A percentile compares a stretch with the other conserved stretches of the same genome.
Evolutionary conservation across 2,329 filamentous ascomycete species (phyloP).

Genomic region (Arthrobotrys musiformis): DNA sequence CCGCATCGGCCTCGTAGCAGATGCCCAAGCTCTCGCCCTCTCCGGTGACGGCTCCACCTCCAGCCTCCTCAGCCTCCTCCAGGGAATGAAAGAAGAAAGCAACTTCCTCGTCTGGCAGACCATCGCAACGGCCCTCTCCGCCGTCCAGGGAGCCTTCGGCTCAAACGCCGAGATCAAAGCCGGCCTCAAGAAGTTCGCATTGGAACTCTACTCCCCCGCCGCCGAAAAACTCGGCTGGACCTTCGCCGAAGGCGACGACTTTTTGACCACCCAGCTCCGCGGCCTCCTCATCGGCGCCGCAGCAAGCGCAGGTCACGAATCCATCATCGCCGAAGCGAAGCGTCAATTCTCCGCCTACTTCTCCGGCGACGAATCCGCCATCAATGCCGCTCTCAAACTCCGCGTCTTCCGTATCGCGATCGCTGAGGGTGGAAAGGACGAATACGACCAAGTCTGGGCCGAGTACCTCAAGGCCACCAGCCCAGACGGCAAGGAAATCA

Average conservation of each 20-base stretch:
- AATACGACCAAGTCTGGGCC: constrained; percentile 79
- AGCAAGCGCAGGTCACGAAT: constrained; percentile 79
- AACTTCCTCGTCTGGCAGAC: constrained; percentile 93
- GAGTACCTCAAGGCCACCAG: constrained; percentile 85
- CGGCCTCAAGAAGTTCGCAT: constrained; percentile 79
- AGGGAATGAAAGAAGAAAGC: constrained; percentile 82
- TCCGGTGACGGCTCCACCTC: constrained; percentile 85
- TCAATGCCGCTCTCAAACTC: constrained; percentile 83
- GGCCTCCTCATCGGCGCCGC: constrained; percentile 82
- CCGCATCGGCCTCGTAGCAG: constrained; percentile 91
- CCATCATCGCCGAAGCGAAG: constrained; percentile 77
- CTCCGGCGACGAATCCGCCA: constrained; percentile 73
- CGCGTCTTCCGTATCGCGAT: constrained; percentile 84
- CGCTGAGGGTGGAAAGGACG: constrained; percentile 75
- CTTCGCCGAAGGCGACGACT: constrained; percentile 80
- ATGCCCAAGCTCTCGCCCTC: constrained; percentile 87
- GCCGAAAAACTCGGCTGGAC: constrained; percentile 88
- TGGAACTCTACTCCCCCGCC: constrained; percentile 79
- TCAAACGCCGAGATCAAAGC: constrained; percentile 73
- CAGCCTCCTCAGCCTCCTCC: constrained; percentile 81
- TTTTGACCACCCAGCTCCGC: constrained; percentile 81
- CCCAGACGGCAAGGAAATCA: constrained; percentile 90
- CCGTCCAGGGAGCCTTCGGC: constrained; percentile 85
- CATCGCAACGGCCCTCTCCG: constrained; percentile 78
- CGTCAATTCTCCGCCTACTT: constrained; percentile 84